A percentile compares a stretch with the other conserved stretches of the same genome.
These are phyloP conservation scores for Skeletonema grethae DNA, from an alignment of 108 stramenopile genomes.

Conservation along the genomic window DNA sequence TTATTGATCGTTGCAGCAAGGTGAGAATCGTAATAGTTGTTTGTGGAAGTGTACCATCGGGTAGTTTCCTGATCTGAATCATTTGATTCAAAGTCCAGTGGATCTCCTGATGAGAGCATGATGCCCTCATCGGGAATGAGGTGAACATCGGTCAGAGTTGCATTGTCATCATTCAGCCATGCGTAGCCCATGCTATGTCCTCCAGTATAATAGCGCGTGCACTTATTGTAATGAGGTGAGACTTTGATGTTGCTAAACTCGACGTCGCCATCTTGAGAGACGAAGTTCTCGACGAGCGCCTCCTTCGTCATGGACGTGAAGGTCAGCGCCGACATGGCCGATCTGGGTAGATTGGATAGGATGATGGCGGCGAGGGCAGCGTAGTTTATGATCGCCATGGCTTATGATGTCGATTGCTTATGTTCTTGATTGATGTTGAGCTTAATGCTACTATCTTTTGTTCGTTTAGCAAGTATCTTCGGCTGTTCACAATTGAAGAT, in stretches of 20 bases:
- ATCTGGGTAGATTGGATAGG: not conserved
- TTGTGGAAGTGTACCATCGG: not conserved
- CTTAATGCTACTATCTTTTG: no score
- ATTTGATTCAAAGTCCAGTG: slow-evolving; percentile 25
- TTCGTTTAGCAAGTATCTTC: no score
- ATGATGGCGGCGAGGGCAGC: not conserved
- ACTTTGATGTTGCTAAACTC: slow-evolving; percentile 32
- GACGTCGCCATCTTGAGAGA: slow-evolving; percentile 28
- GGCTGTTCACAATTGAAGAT: no score
- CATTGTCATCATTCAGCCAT: not conserved
- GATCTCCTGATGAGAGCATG: slow-evolving; percentile 27
- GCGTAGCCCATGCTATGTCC: slow-evolving; percentile 7
- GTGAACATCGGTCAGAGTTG: not conserved
- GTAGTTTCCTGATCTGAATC: slow-evolving; percentile 20
- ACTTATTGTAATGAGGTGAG: slow-evolving; percentile 16
- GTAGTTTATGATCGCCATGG: no score
- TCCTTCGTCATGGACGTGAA: not conserved
- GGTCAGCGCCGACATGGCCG: slow-evolving; percentile 1
- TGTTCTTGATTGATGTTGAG: no score
- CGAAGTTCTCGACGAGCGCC: not conserved
- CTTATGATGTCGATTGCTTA: no score
- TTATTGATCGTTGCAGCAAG: not conserved
- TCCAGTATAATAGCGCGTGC: slow-evolving; percentile 19
- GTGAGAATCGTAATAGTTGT: not conserved
- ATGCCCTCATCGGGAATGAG: slow-evolving; percentile 24